These are phyloP conservation scores for Solanum arcanum DNA, from an alignment of 257 asterid species.

Conservation along the genomic window DNA sequence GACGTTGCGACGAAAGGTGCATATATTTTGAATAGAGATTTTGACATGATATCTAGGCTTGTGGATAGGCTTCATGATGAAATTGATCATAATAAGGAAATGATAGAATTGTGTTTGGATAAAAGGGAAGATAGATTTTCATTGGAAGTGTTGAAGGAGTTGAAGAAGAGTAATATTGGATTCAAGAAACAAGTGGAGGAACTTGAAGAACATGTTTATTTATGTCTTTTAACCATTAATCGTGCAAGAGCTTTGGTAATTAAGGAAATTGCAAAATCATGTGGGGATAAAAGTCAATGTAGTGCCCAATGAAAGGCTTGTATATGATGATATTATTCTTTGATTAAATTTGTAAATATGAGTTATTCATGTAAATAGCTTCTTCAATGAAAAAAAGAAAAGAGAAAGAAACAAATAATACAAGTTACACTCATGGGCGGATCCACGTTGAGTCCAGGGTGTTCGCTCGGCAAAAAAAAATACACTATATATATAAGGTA, in stretches of 20 bases:
- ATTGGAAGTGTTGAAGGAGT: constrained; percentile 42
- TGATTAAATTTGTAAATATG: background rate
- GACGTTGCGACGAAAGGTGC: constrained; percentile 84
- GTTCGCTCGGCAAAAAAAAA: no score
- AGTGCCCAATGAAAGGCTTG: background rate
- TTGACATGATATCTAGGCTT: constrained; percentile 69
- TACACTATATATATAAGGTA: no score
- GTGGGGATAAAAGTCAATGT: background rate
- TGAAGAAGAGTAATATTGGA: constrained; percentile 39
- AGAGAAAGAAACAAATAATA: background rate
- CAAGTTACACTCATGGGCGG: background rate
- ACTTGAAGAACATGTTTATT: constrained; percentile 66
- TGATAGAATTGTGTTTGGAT: constrained; percentile 46
- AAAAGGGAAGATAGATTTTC: constrained; percentile 36
- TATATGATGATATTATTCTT: background rate
- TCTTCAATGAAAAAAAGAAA: background rate
- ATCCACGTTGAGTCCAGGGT: no score
- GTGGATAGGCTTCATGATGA: constrained; percentile 54
- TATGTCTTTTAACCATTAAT: constrained; percentile 65
- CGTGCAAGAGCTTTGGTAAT: constrained; percentile 57
- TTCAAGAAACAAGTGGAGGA: constrained; percentile 54
- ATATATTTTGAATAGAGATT: constrained; percentile 67
- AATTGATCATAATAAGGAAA: constrained; percentile 50
- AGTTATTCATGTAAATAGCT: background rate
- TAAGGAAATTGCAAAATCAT: constrained; percentile 35